A percentile compares a stretch with the other conserved stretches of the same genome.
Evolutionary conservation across 1,284 basidiomycete genomes (phyloP).

Genomic region (Rhodotorula sp.): DNA sequence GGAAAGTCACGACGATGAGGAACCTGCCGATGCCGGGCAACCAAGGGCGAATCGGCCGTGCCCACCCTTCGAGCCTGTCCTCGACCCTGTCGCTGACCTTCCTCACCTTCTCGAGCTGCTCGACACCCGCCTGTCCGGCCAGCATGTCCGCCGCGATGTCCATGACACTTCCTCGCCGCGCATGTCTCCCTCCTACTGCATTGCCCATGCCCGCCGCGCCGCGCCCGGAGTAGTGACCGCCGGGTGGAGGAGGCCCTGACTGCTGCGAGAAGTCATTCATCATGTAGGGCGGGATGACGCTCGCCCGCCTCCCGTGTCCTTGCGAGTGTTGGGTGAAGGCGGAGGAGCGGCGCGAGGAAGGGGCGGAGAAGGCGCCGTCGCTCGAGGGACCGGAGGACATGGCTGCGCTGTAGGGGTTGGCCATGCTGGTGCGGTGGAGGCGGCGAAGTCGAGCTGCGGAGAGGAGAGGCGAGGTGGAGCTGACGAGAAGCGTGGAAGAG

Average conservation of each 20-base stretch:
- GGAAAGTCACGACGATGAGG: constrained; percentile 95
- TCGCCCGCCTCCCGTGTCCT: constrained; percentile 1
- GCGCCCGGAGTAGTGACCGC: background rate
- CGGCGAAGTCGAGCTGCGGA: no score
- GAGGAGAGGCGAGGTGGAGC: no score
- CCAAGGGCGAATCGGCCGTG: constrained; percentile 91
- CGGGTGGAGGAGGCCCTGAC: background rate
- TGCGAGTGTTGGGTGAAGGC: constrained; percentile 11
- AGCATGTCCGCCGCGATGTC: constrained; percentile 49
- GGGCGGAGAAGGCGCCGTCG: background rate
- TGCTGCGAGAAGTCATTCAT: background rate
- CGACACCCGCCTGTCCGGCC: constrained; percentile 49
- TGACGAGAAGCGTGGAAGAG: no score
- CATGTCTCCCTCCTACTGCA: constrained; percentile 9
- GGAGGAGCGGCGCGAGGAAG: background rate
- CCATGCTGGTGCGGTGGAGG: no score
- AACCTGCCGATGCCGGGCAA: constrained; percentile 93
- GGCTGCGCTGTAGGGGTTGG: no score
- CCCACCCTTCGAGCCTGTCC: constrained; percentile 86
- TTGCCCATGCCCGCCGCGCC: background rate
- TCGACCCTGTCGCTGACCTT: constrained; percentile 71
- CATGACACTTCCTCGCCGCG: constrained; percentile 41
- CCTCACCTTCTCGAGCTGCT: constrained; percentile 70
- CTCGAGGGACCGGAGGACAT: no score
- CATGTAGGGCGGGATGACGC: constrained; percentile 24